Evolutionary conservation across 1,284 basidiomycete species (phyloP).

Genomic region (Microbotryum silenes-acaulis): DNA sequence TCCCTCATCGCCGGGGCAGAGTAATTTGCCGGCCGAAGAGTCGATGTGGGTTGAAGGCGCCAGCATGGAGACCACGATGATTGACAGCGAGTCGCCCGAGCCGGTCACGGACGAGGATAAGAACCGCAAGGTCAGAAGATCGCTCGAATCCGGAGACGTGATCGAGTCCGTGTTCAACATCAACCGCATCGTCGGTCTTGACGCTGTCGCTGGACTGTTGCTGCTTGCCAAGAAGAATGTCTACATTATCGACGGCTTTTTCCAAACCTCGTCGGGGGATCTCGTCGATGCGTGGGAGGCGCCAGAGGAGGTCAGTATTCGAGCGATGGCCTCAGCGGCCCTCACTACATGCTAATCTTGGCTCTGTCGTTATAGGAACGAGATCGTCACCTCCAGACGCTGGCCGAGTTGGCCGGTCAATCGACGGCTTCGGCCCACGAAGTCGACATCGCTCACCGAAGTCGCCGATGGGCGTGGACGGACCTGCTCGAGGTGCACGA

Average conservation of each 20-base stretch:
- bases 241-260: slow-evolving; percentile 88
- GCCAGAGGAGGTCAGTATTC: slow-evolving; percentile 55
- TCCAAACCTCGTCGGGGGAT: slow-evolving; percentile 77
- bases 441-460: slow-evolving; percentile 4
- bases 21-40: neutral
- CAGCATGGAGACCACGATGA: neutral
- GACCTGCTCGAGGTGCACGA: slow-evolving; percentile 71
- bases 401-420: slow-evolving; percentile 63
- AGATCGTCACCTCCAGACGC: slow-evolving; percentile 45
- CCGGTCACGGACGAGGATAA: slow-evolving; percentile 53
- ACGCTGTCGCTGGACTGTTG: slow-evolving; percentile 76
- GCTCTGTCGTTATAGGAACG: slow-evolving; percentile 38
- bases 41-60: slow-evolving; percentile 1
- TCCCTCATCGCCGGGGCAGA: no score
- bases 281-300: slow-evolving; percentile 83
- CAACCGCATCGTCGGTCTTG: slow-evolving; percentile 74
- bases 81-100: slow-evolving; percentile 24
- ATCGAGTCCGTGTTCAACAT: slow-evolving; percentile 85
- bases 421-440: slow-evolving; percentile 56
- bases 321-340: slow-evolving; percentile 11
- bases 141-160: slow-evolving; percentile 74
- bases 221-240: slow-evolving; percentile 77
- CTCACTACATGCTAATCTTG: slow-evolving; percentile 58
- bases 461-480: slow-evolving; percentile 59
- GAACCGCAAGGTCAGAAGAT: slow-evolving; percentile 49